phyloP scores from a whole-genome alignment of 2,329 filamentous ascomycete genomes.

The Xylaria sp. region DNA sequence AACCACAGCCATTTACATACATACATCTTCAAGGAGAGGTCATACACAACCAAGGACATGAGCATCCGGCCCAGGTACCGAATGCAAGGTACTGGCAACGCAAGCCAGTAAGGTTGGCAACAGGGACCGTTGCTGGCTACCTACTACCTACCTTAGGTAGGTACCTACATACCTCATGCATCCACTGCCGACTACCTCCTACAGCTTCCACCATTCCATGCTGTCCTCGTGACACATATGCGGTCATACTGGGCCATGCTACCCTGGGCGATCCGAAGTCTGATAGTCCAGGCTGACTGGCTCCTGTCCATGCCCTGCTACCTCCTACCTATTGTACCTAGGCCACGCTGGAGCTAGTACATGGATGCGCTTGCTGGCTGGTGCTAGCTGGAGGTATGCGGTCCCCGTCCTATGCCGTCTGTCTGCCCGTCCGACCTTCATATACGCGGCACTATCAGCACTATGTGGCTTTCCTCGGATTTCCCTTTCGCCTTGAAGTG shows the following conservation, averaged over 20 bases:
- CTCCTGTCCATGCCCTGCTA: no score
- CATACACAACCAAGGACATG: no score
- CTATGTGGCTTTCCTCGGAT: constrained; percentile 3
- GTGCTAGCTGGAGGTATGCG: no score
- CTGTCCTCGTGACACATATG: not conserved
- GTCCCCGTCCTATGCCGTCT: no score
- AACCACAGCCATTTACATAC: constrained; percentile 1
- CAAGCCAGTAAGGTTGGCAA: no score
- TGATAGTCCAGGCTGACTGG: not conserved
- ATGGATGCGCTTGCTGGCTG: not conserved
- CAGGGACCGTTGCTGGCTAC: no score
- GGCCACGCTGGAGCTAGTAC: not conserved
- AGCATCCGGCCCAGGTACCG: no score
- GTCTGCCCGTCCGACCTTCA: no score
- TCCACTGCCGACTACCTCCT: not conserved
- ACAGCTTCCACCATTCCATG: not conserved
- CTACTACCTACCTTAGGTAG: no score
- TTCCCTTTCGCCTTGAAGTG: constrained; percentile 12
- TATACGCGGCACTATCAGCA: not conserved
- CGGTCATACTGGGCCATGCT: not conserved
- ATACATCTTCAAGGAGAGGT: constrained; percentile 5
- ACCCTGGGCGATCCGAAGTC: not conserved
- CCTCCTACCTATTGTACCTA: not conserved
- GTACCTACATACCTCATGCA: not conserved
- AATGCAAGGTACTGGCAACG: no score